These are phyloP conservation scores for Penicillium soppii DNA, from an alignment of 495 filamentous ascomycete genomes.

Conservation along the genomic window DNA sequence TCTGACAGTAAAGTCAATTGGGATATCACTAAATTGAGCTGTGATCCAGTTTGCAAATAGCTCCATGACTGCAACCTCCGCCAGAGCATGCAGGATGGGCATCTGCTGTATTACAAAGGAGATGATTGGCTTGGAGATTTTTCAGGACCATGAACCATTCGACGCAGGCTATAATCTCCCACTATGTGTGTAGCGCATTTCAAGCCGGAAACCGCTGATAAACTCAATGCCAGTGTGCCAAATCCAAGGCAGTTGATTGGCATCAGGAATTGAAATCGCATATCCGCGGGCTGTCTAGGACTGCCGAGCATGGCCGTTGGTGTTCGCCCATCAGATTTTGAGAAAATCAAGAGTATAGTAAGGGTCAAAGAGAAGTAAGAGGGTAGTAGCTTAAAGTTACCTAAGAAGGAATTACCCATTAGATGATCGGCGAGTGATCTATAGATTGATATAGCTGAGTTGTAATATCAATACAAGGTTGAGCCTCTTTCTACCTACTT, in stretches of 20 bases:
- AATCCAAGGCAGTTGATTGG: conserved; percentile 26
- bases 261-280: conserved; percentile 24
- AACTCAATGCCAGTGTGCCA: conserved; percentile 27
- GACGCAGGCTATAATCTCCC: conserved; percentile 30
- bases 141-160: conserved; percentile 19
- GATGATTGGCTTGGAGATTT: conserved; percentile 25
- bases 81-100: conserved; percentile 30
- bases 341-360: too few species aligned
- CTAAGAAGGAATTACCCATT: too few species aligned
- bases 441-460: too few species aligned
- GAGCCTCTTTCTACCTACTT: too few species aligned
- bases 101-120: conserved; percentile 34
- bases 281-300: conserved; percentile 11
- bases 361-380: too few species aligned
- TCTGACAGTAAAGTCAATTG: conserved; percentile 2
- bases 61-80: conserved; percentile 28
- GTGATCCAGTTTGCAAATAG: conserved; percentile 17
- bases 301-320: conserved; percentile 25
- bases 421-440: too few species aligned
- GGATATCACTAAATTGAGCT: not conserved
- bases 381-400: too few species aligned
- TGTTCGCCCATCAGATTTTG: too few species aligned
- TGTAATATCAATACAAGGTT: too few species aligned
- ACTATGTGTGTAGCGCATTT: conserved; percentile 21
- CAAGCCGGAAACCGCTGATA: conserved; percentile 24